Evolutionary conservation across 441 rosid genomes (phyloP).

Genomic region (Omphalea diandra): DNA sequence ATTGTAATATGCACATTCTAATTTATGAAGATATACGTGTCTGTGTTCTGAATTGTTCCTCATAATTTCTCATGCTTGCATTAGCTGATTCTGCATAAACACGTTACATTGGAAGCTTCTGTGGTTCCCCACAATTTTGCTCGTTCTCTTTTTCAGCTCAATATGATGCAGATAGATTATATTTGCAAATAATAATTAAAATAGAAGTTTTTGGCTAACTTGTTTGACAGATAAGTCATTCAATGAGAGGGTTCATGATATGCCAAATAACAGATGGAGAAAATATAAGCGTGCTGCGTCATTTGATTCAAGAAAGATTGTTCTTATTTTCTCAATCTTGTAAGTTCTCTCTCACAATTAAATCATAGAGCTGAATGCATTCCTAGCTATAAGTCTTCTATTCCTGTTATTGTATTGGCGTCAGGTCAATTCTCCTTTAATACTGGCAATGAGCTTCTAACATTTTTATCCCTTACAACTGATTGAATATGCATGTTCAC

Average conservation of each 20-base stretch:
- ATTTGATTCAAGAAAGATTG: conserved; percentile 83
- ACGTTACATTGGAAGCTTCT: background rate
- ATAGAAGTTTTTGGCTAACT: background rate
- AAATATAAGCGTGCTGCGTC: conserved; percentile 81
- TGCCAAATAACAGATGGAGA: conserved; percentile 82
- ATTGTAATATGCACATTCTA: background rate
- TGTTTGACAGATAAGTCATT: conserved; percentile 54
- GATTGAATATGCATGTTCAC: background rate
- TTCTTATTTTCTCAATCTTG: conserved; percentile 84
- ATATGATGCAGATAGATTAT: background rate
- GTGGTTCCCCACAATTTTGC: background rate
- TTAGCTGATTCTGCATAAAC: background rate
- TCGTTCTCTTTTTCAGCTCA: background rate
- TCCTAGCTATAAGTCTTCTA: background rate
- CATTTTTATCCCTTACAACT: background rate
- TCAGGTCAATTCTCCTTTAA: background rate
- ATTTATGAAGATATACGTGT: background rate
- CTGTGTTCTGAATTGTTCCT: background rate
- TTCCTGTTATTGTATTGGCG: background rate
- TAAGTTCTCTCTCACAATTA: conserved; percentile 41
- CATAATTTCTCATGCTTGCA: background rate
- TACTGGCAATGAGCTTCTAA: background rate
- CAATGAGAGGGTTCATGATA: conserved; percentile 61
- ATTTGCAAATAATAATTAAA: background rate
- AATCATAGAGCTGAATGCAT: conserved; percentile 4